Evolutionary conservation across 1,139 yeast species (phyloP), one percentile per base, ranked within the genome.

Genomic region (Blastobotrys malaysiensis): DNA sequence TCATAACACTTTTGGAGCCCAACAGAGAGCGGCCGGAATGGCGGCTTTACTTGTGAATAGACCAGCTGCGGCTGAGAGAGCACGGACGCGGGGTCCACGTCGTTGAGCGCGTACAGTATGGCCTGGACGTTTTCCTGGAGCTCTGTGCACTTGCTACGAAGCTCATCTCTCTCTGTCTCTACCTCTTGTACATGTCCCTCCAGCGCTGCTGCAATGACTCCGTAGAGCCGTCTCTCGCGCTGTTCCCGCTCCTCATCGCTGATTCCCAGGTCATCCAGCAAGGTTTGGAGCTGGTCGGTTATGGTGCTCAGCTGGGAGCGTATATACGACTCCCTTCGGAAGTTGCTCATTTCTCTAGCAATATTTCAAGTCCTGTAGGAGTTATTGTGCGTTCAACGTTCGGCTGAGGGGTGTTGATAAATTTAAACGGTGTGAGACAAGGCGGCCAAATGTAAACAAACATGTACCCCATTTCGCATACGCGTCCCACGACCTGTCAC

Each of bases 241-340:
- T 55, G 52, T 20, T 61, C 61, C n/a, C 69, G 61, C 36, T 69
- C 69, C 5, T 59, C 55, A 4, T 60, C 55, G 3, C 61, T 47
- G 6, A 71, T 57, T 5, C 74, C 74, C 19, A 70, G 57, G 39
- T 70, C 74, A 55, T 69, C 73, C 51, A 66, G 69, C 20, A 70
- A 60, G 16, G 51, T 57, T 52, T 68, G 68, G n/a, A 70, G 62
- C 49, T 31, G 51, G 53, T 54, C 56, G 49, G 63, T 63, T 26
- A 69, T 65, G 18, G 68, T 56, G 18, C 59, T 63, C 20, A 69
- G 60, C 56, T 69, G 72, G 19, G 66, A 57, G 45, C 62, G 58
- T 18, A 67, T 65, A 49, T 65, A 66, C 9, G 70, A 66, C 43
- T 63, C 65, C 31, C 70, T 57, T 43, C 69, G 52, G 18, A 44